Base-by-base conservation (phyloP, 371 early-diverging fungal genomes). In the Blakeslea trispora region DNA sequence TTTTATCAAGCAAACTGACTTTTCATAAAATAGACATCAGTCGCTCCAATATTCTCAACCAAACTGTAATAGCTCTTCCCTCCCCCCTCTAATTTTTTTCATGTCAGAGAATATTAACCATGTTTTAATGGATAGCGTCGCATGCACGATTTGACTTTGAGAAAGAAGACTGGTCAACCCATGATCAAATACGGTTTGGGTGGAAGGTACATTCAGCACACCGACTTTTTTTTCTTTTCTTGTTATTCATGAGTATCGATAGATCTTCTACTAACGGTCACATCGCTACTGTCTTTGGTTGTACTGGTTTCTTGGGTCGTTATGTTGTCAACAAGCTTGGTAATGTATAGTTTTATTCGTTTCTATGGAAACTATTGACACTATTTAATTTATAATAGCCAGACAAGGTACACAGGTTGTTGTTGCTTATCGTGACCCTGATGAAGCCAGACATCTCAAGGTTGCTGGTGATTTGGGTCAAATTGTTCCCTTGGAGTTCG, bases 391-490 rank as follows among this genome's bases (percentile, higher is more conserved):
- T 50, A 7, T 32, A 43, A 43, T 55, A 74, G 80, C 80, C 21
- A 59, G 68, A 46, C 77, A 85, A 65, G 98, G 97, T 55, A 93
- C 96, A 35, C 90, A 91, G 59, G 91, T 98, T 22, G 87, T 98
- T 57, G 84, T 91, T 34, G 93, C 98, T 21, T 94, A 91, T 72
- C 91, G 98, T 61, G 96, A 95, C 49, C 79, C 87, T 61, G 88
- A 89, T 59, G 94, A 94, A 61, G 78, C 86, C 28, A 81, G 96
- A 57, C 95, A 93, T 69, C 79, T 97, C 66, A 93, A 90, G 81
- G 83, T 91, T 7, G 88, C 89, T 69, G 98, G 97, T 49, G 98
- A 98, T 75, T 81, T 98, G 37, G 98, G 98, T 53, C 93, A 95
- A 81, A 83, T 98, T 47, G 81, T 94, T 42, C 94, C 92, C 53